Percentiles rank a stretch among this genome's conserved stretches.
phyloP scores from a whole-genome alignment of 2,329 filamentous ascomycete genomes.

The Furcasterigmium furcatum region DNA sequence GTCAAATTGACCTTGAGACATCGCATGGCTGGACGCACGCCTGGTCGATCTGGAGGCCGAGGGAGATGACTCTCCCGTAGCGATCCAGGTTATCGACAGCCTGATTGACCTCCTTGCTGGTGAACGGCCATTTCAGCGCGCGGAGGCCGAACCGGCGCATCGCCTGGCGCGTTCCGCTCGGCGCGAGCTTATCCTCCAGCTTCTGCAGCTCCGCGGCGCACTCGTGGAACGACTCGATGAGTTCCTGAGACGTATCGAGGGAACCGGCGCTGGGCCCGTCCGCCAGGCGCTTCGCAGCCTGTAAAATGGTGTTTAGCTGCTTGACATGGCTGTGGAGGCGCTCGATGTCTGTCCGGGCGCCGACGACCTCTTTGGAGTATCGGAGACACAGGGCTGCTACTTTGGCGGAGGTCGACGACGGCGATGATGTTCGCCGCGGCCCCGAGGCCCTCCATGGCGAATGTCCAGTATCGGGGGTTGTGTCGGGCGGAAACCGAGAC shows the following conservation, averaged over 20 bases:
- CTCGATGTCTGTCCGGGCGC: constrained; percentile 24
- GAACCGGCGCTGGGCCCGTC: constrained; percentile 16
- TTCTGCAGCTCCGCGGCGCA: constrained; percentile 15
- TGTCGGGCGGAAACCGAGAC: too few relatives aligned
- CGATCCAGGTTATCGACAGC: constrained; percentile 20
- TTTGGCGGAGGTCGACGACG: constrained; percentile 32
- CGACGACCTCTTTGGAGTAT: constrained; percentile 28
- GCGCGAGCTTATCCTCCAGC: constrained; percentile 19
- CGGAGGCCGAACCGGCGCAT: constrained; percentile 27
- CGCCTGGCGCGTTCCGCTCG: constrained; percentile 15
- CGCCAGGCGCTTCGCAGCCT: constrained; percentile 20
- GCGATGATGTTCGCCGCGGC: constrained; percentile 31
- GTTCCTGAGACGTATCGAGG: constrained; percentile 19
- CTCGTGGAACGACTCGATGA: constrained; percentile 14
- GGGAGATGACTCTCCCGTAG: constrained; percentile 20
- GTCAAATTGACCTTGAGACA: too few relatives aligned
- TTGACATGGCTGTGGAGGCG: constrained; percentile 22
- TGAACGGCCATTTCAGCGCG: constrained; percentile 34
- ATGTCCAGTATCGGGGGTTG: too few relatives aligned
- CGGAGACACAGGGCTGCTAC: constrained; percentile 26
- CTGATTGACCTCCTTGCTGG: constrained; percentile 26
- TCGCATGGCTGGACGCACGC: too few relatives aligned
- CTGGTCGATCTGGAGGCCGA: constrained; percentile 28
- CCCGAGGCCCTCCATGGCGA: constrained; percentile 27
- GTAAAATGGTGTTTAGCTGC: constrained; percentile 18